These are phyloP conservation scores for Auriscalpium microsporum DNA, from an alignment of 768 basidiomycete genomes.

Conservation along the genomic window DNA sequence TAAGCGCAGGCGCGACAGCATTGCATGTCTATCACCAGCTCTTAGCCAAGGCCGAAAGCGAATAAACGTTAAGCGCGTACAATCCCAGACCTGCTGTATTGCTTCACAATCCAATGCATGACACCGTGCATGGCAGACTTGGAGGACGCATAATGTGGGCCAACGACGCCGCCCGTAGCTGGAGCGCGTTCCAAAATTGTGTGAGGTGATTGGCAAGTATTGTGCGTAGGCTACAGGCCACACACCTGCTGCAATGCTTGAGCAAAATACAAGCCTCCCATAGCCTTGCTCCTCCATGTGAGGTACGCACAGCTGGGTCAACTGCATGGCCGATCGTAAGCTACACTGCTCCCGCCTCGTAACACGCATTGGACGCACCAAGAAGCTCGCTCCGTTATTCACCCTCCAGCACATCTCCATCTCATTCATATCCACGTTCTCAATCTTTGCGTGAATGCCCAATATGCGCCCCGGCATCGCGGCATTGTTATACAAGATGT, in stretches of 20 bases:
- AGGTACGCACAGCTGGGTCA: slow-evolving; percentile 43
- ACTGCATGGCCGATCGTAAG: slow-evolving; percentile 20
- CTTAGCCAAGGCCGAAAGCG: too few relatives aligned
- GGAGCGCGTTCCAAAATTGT: not conserved
- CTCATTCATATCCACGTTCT: slow-evolving; percentile 33
- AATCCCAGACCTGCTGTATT: slow-evolving; percentile 43
- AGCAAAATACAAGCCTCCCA: slow-evolving; percentile 44
- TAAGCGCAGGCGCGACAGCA: slow-evolving; percentile 44
- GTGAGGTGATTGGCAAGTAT: not conserved
- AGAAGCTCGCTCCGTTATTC: slow-evolving; percentile 38
- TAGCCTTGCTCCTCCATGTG: slow-evolving; percentile 41
- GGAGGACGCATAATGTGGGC: slow-evolving; percentile 49
- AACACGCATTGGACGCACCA: slow-evolving; percentile 27
- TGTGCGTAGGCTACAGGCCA: not conserved
- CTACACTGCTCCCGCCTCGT: not conserved
- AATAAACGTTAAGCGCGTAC: slow-evolving; percentile 21
- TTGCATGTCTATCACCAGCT: slow-evolving; percentile 34
- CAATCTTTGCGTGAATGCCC: slow-evolving; percentile 38
- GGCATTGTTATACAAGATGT: slow-evolving; percentile 46
- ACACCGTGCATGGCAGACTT: slow-evolving; percentile 48
- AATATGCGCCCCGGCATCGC: slow-evolving; percentile 34
- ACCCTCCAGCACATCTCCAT: slow-evolving; percentile 40
- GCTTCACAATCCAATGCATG: slow-evolving; percentile 44
- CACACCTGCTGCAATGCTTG: slow-evolving; percentile 42
- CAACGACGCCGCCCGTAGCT: slow-evolving; percentile 45